Evolutionary conservation across 164 flowering plant genomes (phyloP).

Genomic region (grape (Vitis vinifera)): DNA sequence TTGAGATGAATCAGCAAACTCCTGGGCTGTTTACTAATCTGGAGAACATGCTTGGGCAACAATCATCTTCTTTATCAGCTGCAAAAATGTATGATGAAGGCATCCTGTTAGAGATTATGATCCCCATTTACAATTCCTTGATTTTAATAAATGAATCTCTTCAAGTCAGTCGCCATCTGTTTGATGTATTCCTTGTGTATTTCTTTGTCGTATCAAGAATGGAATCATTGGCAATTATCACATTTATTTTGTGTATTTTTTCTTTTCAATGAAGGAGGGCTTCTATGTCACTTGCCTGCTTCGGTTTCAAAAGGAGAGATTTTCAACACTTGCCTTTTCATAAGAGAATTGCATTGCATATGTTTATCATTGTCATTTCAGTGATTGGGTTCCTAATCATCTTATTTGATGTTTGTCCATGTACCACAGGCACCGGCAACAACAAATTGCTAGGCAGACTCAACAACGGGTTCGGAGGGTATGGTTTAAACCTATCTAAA

Average conservation of each 20-base stretch:
- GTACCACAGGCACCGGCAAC: constrained; percentile 12
- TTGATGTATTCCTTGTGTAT: background rate
- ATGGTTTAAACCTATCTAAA: background rate
- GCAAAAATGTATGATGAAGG: constrained; percentile 7
- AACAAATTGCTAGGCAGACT: background rate
- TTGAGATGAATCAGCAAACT: constrained; percentile 3
- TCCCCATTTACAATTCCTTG: constrained; percentile 2
- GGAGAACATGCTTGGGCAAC: constrained; percentile 5
- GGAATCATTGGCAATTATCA: too few species aligned
- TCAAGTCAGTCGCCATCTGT: background rate
- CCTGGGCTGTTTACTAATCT: constrained; percentile 5
- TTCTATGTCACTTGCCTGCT: too few species aligned
- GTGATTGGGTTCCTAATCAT: background rate
- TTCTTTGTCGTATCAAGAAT: too few species aligned
- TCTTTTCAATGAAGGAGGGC: too few species aligned
- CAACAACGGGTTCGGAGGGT: constrained; percentile 7
- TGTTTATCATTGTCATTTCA: background rate
- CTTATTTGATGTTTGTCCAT: background rate
- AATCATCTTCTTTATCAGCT: constrained; percentile 5
- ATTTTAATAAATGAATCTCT: constrained; percentile 6
- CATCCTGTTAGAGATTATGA: background rate
- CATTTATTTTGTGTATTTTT: too few species aligned
- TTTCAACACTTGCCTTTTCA: background rate
- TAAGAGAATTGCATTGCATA: background rate
- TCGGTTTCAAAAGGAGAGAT: background rate